Evolutionary conservation across 2,329 filamentous ascomycete species (phyloP).

Genomic region (Colletotrichum karsti): DNA sequence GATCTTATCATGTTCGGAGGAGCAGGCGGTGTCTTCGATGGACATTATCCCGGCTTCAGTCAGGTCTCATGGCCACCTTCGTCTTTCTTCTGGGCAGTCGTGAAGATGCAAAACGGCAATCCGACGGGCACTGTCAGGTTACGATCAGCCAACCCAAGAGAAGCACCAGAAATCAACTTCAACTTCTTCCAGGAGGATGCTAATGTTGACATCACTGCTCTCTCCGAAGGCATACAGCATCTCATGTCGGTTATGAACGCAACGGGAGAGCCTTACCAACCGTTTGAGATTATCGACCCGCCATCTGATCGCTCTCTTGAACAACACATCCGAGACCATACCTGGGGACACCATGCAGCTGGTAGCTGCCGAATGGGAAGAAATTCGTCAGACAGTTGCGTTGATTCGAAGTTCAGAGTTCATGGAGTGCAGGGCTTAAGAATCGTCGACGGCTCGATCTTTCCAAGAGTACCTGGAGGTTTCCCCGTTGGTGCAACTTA

Average conservation of each 20-base stretch:
- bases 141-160: conserved; percentile 63
- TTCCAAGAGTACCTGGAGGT: conserved; percentile 43
- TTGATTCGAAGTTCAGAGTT: conserved; percentile 64
- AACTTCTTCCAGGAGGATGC: conserved; percentile 53
- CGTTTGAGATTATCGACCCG: background rate
- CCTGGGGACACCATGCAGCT: conserved; percentile 66
- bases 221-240: conserved; percentile 36
- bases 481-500: background rate
- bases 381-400: conserved; percentile 55
- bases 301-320: conserved; percentile 42
- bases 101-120: conserved; percentile 36
- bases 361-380: conserved; percentile 63
- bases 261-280: conserved; percentile 34
- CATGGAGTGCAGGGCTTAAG: conserved; percentile 60
- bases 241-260: conserved; percentile 50
- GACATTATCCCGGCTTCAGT: background rate
- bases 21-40: background rate
- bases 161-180: conserved; percentile 68
- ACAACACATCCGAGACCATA: conserved; percentile 52
- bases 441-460: conserved; percentile 67
- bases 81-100: conserved; percentile 18
- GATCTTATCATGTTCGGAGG: background rate
- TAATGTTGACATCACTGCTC: background rate
- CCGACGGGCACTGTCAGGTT: conserved; percentile 65
- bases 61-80: background rate